phyloP scores from a whole-genome alignment of 495 filamentous ascomycete genomes.

The Poronia punctata region DNA sequence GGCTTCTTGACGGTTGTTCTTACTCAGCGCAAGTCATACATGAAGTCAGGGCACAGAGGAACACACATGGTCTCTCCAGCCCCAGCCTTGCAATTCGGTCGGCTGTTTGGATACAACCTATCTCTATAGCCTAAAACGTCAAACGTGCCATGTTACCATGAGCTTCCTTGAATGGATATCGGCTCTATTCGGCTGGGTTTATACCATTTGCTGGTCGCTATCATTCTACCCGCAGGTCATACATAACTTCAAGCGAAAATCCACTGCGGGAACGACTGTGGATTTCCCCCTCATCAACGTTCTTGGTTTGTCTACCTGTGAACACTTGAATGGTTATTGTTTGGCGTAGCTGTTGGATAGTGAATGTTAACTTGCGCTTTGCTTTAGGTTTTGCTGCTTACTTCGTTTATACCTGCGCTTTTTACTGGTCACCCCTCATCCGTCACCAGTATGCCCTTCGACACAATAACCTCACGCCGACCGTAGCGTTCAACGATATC shows the following conservation, averaged over 20 bases:
- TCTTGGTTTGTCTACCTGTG: conserved; percentile 49
- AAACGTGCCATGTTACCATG: conserved; percentile 21
- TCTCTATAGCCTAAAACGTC: too few species aligned
- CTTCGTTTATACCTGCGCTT: conserved; percentile 59
- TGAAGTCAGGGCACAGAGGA: too few species aligned
- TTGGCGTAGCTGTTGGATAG: too few species aligned
- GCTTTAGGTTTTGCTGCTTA: conserved; percentile 68
- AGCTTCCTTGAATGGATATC: conserved; percentile 38
- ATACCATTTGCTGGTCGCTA: conserved; percentile 69
- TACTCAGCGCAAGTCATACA: too few species aligned
- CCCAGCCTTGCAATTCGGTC: too few species aligned
- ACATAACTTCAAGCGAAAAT: conserved; percentile 63
- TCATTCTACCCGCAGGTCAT: conserved; percentile 91
- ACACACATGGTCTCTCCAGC: too few species aligned
- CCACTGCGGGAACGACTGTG: conserved; percentile 75
- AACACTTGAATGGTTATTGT: too few species aligned
- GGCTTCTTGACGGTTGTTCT: too few species aligned
- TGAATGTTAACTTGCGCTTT: too few species aligned
- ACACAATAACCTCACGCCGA: conserved; percentile 63
- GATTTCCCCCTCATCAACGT: conserved; percentile 82
- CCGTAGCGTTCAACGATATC: conserved; percentile 84
- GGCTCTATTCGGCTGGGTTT: conserved; percentile 50
- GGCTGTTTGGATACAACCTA: too few species aligned
- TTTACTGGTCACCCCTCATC: conserved; percentile 73
- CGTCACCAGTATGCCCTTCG: conserved; percentile 78